Evolutionary conservation across 768 basidiomycete species (phyloP), one percentile per base, ranked within the genome.

Genomic region (Termitomyces sp.): DNA sequence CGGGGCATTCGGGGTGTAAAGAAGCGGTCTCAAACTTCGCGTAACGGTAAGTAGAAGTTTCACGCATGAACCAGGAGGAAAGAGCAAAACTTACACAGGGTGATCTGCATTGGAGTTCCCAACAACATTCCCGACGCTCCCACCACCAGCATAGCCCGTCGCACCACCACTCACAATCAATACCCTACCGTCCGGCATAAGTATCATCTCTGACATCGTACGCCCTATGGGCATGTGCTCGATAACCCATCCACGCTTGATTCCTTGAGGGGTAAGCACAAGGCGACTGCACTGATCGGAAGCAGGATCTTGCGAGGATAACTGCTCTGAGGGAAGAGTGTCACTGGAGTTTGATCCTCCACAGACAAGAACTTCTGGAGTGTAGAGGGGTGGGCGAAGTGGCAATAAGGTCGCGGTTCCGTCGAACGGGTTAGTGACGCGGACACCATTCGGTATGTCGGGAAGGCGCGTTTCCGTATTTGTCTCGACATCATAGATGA

Each of bases 1-100:
- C 2, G 75, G 68, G 5, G 75, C 74, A 58, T 66, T 67, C 7
- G 81, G 78, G 57, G 79, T 79, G 70, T 85, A 87, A 53, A 85
- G 62, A 7, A 78, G 75, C 9, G 84, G 82, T 40, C 72, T 78
- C 24, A 75, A 71, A 36, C 70, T 73, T 46, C 7, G 22, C 76
- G 58, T 75, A 75, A 51, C 71, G 63, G 20, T 6, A 3, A 8
- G 18, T 8, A 16, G 7, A 58, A 50, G 38, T 42, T 18, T 32
- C 3, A n/a, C 7, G 15, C 16, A 32, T 18, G 35, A 36, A 48
- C 1, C 3, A 46, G 9, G 2, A 51, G n/a, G 8, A 18, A 18
- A 6, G 7, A 16, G 2, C 7, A 7, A 32, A 20, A 42, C 59
- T 20, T 55, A 60, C 59, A 70, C 66, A 20, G 76, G 76, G 67